Conservation (phyloP, 495 filamentous ascomycete species). For the Podospora bellae-mahoneyi region DNA sequence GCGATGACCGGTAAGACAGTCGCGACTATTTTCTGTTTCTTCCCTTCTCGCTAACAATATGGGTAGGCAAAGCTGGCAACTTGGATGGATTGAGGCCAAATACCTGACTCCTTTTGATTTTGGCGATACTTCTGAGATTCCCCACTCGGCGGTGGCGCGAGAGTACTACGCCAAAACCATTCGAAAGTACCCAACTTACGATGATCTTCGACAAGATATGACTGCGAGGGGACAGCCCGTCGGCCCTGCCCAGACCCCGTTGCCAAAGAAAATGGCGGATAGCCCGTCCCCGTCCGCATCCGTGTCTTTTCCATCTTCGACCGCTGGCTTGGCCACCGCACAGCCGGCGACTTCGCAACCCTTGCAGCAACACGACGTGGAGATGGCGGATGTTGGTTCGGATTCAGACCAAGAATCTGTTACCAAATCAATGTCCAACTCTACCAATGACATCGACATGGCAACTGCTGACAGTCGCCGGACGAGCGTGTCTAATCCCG, state of each 20-base stretch:
- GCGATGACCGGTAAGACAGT: constrained; percentile 20
- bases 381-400: constrained; percentile 16
- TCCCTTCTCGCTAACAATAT: constrained; percentile 4
- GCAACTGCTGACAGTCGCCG: constrained; percentile 23
- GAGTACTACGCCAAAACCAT: constrained; percentile 17
- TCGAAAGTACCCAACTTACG: constrained; percentile 8
- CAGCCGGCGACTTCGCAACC: background rate
- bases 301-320: background rate
- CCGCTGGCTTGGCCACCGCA: background rate
- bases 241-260: background rate
- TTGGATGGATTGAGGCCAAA: constrained; percentile 31
- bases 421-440: constrained; percentile 12
- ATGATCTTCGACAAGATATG: constrained; percentile 5
- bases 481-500: constrained; percentile 23
- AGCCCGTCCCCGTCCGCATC: background rate
- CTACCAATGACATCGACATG: constrained; percentile 24
- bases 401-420: constrained; percentile 18
- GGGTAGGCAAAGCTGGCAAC: constrained; percentile 16
- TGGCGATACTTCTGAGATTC: constrained; percentile 20
- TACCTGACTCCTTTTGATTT: constrained; percentile 29
- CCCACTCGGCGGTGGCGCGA: constrained; percentile 19
- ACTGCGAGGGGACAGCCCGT: background rate
- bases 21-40: background rate
- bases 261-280: background rate
- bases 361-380: constrained; percentile 7